A percentile compares a stretch with the other conserved stretches of the same genome.
Evolutionary conservation across 2,329 filamentous ascomycete genomes (phyloP).

Genomic region (Fusarium sp.): DNA sequence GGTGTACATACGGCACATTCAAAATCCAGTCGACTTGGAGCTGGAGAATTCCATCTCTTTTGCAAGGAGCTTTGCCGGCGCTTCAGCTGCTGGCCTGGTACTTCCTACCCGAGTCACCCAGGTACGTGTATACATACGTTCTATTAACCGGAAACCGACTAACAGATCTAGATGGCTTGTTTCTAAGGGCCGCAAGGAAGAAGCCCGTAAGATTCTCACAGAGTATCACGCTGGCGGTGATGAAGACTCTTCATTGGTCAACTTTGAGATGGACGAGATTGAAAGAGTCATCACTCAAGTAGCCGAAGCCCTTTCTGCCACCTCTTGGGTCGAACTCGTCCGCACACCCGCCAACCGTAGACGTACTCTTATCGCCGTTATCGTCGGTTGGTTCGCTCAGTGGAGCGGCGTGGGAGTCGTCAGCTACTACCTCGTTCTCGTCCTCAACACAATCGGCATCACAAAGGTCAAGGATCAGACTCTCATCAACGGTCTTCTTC

Average conservation of each 20-base stretch:
- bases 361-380: neutral
- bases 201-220: neutral
- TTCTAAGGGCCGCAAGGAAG: neutral
- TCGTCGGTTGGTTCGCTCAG: neutral
- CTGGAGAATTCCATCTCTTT: slow-evolving; percentile 23
- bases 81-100: neutral
- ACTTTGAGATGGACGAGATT: slow-evolving; percentile 1
- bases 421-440: slow-evolving; percentile 50
- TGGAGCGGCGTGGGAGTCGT: slow-evolving; percentile 1
- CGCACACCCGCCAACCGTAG: neutral
- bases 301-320: neutral
- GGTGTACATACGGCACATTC: slow-evolving; percentile 19
- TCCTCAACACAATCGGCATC: slow-evolving; percentile 53
- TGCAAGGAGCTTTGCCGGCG: slow-evolving; percentile 9
- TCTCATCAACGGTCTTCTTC: slow-evolving; percentile 42
- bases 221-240: neutral
- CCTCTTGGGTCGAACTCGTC: neutral
- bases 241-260: neutral
- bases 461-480: slow-evolving; percentile 52
- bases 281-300: neutral
- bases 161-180: neutral
- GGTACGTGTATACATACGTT: neutral
- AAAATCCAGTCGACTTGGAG: slow-evolving; percentile 16
- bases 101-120: neutral
- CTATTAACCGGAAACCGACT: neutral